These are phyloP conservation scores for Populus pruinosa DNA, from an alignment of 345 rosid genomes.

Conservation along the genomic window DNA sequence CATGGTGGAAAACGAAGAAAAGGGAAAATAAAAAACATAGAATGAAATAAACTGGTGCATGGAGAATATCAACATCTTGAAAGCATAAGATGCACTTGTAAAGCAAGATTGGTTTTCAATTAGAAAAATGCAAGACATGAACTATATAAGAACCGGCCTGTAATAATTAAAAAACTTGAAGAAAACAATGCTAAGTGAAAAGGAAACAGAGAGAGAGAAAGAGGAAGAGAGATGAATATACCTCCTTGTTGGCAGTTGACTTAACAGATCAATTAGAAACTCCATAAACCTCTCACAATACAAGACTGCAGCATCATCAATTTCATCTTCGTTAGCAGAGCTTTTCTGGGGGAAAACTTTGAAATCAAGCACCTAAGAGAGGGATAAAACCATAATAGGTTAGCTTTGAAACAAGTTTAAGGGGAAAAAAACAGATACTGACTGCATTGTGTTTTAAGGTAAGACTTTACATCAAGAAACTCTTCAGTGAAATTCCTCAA, in stretches of 20 bases:
- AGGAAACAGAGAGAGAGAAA: neutral
- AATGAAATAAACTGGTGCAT: neutral
- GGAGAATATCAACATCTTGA: neutral
- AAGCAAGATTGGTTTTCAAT: neutral
- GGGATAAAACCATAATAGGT: constrained; percentile 3
- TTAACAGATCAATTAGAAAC: constrained; percentile 90
- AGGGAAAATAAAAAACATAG: neutral
- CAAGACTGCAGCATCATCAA: constrained; percentile 72
- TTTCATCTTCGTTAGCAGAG: constrained; percentile 30
- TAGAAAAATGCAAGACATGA: neutral
- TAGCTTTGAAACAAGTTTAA: neutral
- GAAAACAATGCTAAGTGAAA: neutral
- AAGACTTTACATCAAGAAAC: constrained; percentile 66
- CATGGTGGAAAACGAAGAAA: neutral
- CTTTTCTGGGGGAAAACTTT: constrained; percentile 49
- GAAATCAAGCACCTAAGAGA: constrained; percentile 65
- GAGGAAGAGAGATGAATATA: constrained; percentile 11
- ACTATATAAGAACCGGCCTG: neutral
- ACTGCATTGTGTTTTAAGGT: constrained; percentile 1
- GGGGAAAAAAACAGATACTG: neutral
- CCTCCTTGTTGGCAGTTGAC: constrained; percentile 99
- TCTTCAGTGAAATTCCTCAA: constrained; percentile 82
- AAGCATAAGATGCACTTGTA: neutral
- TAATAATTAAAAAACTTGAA: neutral
- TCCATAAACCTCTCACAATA: constrained; percentile 98